Evolutionary conservation across 2,329 filamentous ascomycete genomes (phyloP).

Genomic region (Trichoderma gracile): DNA sequence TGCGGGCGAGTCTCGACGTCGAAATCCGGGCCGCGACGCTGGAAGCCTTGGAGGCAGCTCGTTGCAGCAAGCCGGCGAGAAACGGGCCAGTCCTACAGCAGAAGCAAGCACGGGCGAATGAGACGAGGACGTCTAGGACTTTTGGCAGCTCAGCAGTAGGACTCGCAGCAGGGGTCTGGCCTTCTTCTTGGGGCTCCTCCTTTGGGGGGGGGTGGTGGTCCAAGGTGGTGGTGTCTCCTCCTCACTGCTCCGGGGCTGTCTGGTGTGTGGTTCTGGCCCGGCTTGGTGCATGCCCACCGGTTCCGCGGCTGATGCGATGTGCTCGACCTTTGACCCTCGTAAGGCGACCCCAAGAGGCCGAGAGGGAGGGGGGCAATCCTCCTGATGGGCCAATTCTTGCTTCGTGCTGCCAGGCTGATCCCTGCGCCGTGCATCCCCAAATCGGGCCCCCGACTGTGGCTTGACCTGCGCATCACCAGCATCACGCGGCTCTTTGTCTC

Average conservation of each 20-base stretch:
- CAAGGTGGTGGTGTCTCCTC: no score
- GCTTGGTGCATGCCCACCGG: slow-evolving; percentile 22
- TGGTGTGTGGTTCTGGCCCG: not conserved
- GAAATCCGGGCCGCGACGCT: not conserved
- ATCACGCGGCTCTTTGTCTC: no score
- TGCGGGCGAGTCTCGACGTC: slow-evolving; percentile 5
- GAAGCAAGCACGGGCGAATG: slow-evolving; percentile 31
- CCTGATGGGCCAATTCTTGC: slow-evolving; percentile 16
- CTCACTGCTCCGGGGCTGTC: no score
- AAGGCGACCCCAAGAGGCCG: slow-evolving; percentile 1
- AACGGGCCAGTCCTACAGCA: slow-evolving; percentile 27
- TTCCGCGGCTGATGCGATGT: slow-evolving; percentile 18
- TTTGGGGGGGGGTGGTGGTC: no score
- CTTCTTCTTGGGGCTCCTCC: no score
- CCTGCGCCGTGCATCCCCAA: slow-evolving; percentile 18
- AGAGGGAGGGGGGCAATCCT: slow-evolving; percentile 14
- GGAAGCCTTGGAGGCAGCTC: slow-evolving; percentile 34
- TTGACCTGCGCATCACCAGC: not conserved
- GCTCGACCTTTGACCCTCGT: slow-evolving; percentile 5
- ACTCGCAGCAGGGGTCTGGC: slow-evolving; percentile 29
- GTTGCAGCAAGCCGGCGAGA: slow-evolving; percentile 19
- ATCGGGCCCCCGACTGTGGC: slow-evolving; percentile 20
- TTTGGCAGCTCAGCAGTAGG: slow-evolving; percentile 34
- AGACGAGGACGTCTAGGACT: slow-evolving; percentile 36
- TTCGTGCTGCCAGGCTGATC: slow-evolving; percentile 20